phyloP scores from a whole-genome alignment of 2,329 filamentous ascomycete species.

The Elsinoe ampelina region DNA sequence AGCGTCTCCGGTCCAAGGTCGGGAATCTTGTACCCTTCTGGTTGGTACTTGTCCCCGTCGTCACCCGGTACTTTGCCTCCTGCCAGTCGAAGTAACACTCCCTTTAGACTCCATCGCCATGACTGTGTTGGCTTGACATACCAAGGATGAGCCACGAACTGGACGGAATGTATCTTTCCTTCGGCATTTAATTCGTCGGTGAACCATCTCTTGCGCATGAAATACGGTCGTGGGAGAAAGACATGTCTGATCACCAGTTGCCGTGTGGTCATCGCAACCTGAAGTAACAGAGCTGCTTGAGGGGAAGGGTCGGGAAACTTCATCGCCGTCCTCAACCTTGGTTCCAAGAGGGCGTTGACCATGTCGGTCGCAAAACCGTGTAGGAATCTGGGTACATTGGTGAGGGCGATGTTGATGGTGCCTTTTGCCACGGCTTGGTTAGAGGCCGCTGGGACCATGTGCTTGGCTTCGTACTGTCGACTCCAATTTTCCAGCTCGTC shows the following conservation, averaged over 20 bases:
- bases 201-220: conserved; percentile 30
- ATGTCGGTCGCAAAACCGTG: conserved; percentile 42
- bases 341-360: conserved; percentile 53
- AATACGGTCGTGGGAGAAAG: conserved; percentile 46
- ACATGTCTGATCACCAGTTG: conserved; percentile 50
- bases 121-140: conserved; percentile 34
- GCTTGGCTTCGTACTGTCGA: conserved; percentile 47
- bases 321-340: conserved; percentile 56
- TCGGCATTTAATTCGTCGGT: conserved; percentile 42
- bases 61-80: conserved; percentile 42
- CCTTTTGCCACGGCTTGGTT: conserved; percentile 43
- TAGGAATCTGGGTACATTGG: conserved; percentile 40
- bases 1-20: conserved; percentile 55
- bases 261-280: conserved; percentile 43
- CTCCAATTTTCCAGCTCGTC: conserved; percentile 45
- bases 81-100: conserved; percentile 39
- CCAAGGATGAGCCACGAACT: conserved; percentile 56
- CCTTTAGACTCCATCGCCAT: conserved; percentile 31
- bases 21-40: conserved; percentile 45
- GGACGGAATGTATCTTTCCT: conserved; percentile 41
- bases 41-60: conserved; percentile 37
- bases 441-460: conserved; percentile 42
- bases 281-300: conserved; percentile 32
- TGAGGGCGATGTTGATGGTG: conserved; percentile 53
- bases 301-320: conserved; percentile 38